A percentile compares a stretch with the other conserved stretches of the same genome.
Evolutionary conservation across 2,329 filamentous ascomycete species (phyloP).

Genomic region (Neopestalotiopsis clavispora): DNA sequence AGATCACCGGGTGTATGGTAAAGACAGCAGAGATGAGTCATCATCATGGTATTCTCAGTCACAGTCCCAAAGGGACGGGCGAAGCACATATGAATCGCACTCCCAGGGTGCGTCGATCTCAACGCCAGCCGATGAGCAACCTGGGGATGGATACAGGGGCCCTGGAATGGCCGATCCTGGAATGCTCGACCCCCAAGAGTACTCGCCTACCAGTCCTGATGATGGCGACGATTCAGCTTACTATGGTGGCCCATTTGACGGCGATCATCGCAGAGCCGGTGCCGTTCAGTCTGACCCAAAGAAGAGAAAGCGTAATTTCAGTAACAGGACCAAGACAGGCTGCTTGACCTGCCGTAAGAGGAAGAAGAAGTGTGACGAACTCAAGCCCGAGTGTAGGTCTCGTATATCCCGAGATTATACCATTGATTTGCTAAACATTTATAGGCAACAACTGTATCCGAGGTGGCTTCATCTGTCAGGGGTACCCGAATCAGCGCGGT

Average conservation of each 20-base stretch:
- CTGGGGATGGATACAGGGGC: constrained; percentile 49
- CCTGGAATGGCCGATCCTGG: constrained; percentile 42
- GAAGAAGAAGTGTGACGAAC: constrained; percentile 98
- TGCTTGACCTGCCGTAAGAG: constrained; percentile 89
- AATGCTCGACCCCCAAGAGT: constrained; percentile 47
- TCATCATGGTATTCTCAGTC: constrained; percentile 54
- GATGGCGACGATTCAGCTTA: constrained; percentile 55
- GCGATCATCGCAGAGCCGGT: constrained; percentile 52
- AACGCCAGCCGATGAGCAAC: constrained; percentile 54
- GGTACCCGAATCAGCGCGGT: constrained; percentile 82
- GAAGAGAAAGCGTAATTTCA: constrained; percentile 82
- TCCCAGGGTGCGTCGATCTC: constrained; percentile 50
- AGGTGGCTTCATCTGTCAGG: constrained; percentile 88
- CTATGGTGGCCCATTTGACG: constrained; percentile 47
- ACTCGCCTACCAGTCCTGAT: constrained; percentile 58
- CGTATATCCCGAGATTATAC: neutral
- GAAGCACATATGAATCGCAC: constrained; percentile 50
- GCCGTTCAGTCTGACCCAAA: constrained; percentile 65
- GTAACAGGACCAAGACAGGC: constrained; percentile 93
- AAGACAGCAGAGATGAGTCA: constrained; percentile 53
- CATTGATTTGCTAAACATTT: neutral
- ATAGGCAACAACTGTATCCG: constrained; percentile 87
- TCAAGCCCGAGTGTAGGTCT: constrained; percentile 84
- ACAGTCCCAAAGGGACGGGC: constrained; percentile 52
- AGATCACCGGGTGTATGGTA: constrained; percentile 47